Evolutionary conservation across 495 filamentous ascomycete genomes (phyloP).

Genomic region (Sporormia fimetaria): DNA sequence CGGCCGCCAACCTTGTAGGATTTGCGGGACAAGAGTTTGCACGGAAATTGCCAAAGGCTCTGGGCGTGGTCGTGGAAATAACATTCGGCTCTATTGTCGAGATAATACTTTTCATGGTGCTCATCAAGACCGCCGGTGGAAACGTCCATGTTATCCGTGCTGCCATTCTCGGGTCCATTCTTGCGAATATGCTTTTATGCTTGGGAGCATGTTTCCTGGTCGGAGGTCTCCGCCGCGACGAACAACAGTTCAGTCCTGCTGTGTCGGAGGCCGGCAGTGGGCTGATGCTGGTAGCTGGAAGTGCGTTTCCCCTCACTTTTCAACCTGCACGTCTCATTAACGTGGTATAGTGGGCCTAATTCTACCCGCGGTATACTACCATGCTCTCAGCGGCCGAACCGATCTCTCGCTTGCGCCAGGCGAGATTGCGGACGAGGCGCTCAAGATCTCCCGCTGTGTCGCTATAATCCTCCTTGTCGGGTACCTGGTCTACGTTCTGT

Average conservation of each 20-base stretch:
- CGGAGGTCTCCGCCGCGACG: constrained; percentile 52
- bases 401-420: constrained; percentile 25
- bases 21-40: constrained; percentile 76
- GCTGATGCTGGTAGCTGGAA: constrained; percentile 59
- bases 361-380: constrained; percentile 68
- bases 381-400: constrained; percentile 41
- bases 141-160: constrained; percentile 62
- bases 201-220: constrained; percentile 68
- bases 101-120: constrained; percentile 69
- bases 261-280: constrained; percentile 74
- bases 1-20: constrained; percentile 74
- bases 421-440: constrained; percentile 38
- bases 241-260: constrained; percentile 58
- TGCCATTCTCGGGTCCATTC: constrained; percentile 68
- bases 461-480: constrained; percentile 69
- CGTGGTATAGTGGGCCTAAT: constrained; percentile 50
- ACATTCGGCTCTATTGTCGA: constrained; percentile 70
- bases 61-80: constrained; percentile 67
- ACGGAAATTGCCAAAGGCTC: constrained; percentile 64
- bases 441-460: constrained; percentile 62
- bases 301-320: constrained; percentile 20
- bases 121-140: constrained; percentile 41
- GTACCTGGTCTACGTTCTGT: constrained; percentile 64
- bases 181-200: constrained; percentile 62
- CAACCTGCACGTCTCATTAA: constrained; percentile 4